These are phyloP conservation scores for Phytophthora uliginosa DNA, from an alignment of 352 stramenopile genomes.

Conservation along the genomic window DNA sequence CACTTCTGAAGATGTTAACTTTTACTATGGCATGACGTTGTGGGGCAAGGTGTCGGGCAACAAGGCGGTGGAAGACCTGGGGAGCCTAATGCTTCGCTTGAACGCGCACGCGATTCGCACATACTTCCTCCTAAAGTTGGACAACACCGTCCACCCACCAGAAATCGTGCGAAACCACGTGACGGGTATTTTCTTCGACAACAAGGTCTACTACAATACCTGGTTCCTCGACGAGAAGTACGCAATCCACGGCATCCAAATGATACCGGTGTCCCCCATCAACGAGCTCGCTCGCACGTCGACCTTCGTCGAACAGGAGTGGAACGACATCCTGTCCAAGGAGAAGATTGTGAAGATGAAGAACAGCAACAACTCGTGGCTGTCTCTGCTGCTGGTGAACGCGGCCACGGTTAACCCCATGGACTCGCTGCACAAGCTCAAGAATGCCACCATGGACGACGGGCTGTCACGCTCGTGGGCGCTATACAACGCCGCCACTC, in stretches of 20 bases:
- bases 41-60: conserved; percentile 71
- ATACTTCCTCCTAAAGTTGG: conserved; percentile 74
- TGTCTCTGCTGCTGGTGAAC: conserved; percentile 81
- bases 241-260: conserved; percentile 85
- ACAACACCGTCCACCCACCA: conserved; percentile 73
- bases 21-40: conserved; percentile 84
- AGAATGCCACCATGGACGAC: conserved; percentile 70
- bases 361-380: conserved; percentile 60
- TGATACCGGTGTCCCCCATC: conserved; percentile 80
- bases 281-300: conserved; percentile 73
- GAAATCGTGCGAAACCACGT: conserved; percentile 79
- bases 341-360: conserved; percentile 52
- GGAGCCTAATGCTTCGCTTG: conserved; percentile 80
- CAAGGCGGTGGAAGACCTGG: conserved; percentile 69
- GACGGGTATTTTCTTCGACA: conserved; percentile 83
- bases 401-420: conserved; percentile 66
- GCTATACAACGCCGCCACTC: conserved; percentile 75
- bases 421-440: conserved; percentile 54
- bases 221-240: conserved; percentile 79
- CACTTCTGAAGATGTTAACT: conserved; percentile 85
- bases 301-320: conserved; percentile 78
- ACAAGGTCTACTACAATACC: conserved; percentile 79
- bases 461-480: conserved; percentile 74
- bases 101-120: conserved; percentile 69
- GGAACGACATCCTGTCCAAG: conserved; percentile 78